These are phyloP conservation scores for Pichia sp. DNA, from an alignment of 1,139 yeast genomes.

Conservation along the genomic window DNA sequence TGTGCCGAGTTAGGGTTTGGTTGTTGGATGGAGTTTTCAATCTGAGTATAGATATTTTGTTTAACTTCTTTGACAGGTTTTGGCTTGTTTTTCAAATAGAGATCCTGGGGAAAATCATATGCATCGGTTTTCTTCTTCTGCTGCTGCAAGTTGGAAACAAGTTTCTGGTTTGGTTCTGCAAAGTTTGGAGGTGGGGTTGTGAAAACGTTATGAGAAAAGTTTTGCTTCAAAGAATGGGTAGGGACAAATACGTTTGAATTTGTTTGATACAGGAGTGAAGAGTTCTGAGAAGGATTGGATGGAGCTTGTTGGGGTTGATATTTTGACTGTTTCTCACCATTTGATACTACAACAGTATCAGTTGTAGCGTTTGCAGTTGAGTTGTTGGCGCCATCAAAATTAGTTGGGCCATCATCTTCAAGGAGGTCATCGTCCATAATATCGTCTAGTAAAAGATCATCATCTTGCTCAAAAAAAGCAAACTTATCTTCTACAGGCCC, in stretches of 20 bases:
- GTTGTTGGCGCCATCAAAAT: neutral
- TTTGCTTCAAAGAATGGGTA: neutral
- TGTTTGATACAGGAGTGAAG: neutral
- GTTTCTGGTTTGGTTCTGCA: constrained; percentile 18
- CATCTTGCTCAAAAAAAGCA: constrained; percentile 28
- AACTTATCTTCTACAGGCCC: constrained; percentile 19
- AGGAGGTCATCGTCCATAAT: constrained; percentile 33
- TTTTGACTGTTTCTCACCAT: neutral
- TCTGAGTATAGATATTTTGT: constrained; percentile 28
- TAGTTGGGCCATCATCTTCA: constrained; percentile 33
- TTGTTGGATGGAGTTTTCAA: constrained; percentile 19
- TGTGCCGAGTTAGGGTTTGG: neutral
- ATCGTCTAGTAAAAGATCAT: constrained; percentile 31
- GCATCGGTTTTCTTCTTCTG: constrained; percentile 64
- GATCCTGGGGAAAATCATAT: constrained; percentile 70
- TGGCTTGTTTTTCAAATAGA: constrained; percentile 39
- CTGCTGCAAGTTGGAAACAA: constrained; percentile 36
- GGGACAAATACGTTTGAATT: neutral
- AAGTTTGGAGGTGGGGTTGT: neutral
- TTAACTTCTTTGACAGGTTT: constrained; percentile 33
- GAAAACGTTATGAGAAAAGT: neutral
- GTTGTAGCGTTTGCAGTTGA: neutral
- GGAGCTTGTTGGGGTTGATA: neutral
- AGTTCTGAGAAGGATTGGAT: neutral
- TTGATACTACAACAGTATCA: neutral